Evolutionary conservation across 106 monocot genomes (phyloP).

Genomic region (Dendrobium catenatum): DNA sequence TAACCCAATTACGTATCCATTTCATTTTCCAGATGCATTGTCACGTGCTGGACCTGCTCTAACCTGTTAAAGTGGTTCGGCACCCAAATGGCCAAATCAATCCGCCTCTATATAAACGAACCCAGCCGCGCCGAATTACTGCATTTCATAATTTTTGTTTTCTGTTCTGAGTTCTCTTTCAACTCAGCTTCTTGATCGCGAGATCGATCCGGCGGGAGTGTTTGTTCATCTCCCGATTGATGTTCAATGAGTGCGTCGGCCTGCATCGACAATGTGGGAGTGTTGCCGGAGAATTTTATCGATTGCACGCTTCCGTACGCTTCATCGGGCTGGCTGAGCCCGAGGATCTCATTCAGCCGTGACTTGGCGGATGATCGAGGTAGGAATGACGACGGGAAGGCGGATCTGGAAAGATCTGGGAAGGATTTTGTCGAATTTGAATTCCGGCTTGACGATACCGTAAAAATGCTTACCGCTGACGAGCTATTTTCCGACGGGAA

Average conservation of each 20-base stretch:
- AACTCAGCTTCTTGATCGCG: background rate
- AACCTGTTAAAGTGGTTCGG: slow-evolving; percentile 1
- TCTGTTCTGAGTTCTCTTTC: background rate
- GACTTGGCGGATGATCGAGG: background rate
- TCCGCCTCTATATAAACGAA: background rate
- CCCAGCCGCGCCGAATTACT: background rate
- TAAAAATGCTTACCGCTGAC: slow-evolving; percentile 69
- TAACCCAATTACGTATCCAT: background rate
- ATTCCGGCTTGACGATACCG: slow-evolving; percentile 61
- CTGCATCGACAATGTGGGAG: background rate
- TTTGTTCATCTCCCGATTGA: background rate
- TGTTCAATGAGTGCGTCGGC: background rate
- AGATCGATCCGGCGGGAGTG: background rate
- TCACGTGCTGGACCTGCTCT: background rate
- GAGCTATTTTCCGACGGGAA: slow-evolving; percentile 90
- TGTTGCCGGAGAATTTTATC: background rate
- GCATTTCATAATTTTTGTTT: no score
- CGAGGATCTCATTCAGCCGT: slow-evolving; percentile 1
- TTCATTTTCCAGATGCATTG: background rate
- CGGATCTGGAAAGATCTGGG: background rate
- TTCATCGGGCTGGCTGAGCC: background rate
- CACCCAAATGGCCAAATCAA: background rate
- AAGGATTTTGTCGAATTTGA: slow-evolving; percentile 58
- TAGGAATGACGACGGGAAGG: background rate
- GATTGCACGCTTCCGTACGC: background rate